Percentiles rank a stretch among this genome's conserved stretches.
Conservation (phyloP, 1,284 basidiomycete species). For the Ustilago xerochloae region DNA sequence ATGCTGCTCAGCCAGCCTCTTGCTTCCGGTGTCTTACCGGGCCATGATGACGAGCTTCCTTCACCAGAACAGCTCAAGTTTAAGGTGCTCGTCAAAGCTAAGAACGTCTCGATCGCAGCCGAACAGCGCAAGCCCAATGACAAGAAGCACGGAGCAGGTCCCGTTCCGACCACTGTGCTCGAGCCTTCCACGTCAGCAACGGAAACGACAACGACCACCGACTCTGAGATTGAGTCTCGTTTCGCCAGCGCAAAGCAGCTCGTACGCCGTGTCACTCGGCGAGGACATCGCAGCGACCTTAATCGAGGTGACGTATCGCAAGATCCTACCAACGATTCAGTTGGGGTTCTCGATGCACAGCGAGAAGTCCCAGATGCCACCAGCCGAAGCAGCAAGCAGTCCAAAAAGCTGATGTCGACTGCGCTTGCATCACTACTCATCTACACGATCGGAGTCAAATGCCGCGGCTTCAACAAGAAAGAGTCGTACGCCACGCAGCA, state of each 20-base stretch:
- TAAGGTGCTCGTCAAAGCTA: slow-evolving; percentile 82
- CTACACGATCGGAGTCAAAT: slow-evolving; percentile 96
- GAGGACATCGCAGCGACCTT: slow-evolving; percentile 9
- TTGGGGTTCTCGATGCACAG: background rate
- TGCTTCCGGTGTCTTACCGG: slow-evolving; percentile 69
- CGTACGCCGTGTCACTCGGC: slow-evolving; percentile 43
- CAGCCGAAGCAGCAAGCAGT: slow-evolving; percentile 13
- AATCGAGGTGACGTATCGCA: background rate
- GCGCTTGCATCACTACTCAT: slow-evolving; percentile 82
- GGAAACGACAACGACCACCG: slow-evolving; percentile 36
- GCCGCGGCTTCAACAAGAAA: slow-evolving; percentile 89
- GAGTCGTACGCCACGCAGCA: slow-evolving; percentile 87
- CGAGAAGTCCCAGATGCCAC: background rate
- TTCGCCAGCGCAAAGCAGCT: slow-evolving; percentile 48
- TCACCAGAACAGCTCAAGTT: slow-evolving; percentile 87
- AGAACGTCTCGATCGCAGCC: slow-evolving; percentile 43
- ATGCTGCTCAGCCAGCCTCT: slow-evolving; percentile 71
- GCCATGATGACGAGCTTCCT: slow-evolving; percentile 73
- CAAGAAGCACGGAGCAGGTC: slow-evolving; percentile 8
- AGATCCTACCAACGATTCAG: slow-evolving; percentile 9
- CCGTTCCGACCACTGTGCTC: slow-evolving; percentile 20
- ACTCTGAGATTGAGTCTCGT: slow-evolving; percentile 46
- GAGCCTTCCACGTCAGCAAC: slow-evolving; percentile 30
- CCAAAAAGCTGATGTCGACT: slow-evolving; percentile 75
- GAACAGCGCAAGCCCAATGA: slow-evolving; percentile 9